Conservation (phyloP, 805 yeast genomes). For the Lachancea quebecensis region DNA sequence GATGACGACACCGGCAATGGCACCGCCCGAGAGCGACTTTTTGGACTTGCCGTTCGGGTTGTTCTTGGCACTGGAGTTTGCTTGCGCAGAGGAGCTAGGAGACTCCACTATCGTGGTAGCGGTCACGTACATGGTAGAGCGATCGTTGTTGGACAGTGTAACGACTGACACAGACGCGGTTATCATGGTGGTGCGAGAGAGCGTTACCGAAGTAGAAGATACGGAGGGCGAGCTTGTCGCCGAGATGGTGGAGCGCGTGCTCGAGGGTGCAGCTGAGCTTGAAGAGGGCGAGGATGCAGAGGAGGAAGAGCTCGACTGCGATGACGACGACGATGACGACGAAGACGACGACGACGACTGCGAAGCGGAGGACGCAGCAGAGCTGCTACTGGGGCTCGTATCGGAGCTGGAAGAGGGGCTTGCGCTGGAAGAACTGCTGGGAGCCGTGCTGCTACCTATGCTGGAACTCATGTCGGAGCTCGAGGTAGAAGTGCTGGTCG, state of each 20-base stretch:
- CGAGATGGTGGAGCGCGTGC: no score
- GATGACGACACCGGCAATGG: conserved; percentile 56
- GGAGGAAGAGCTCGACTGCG: no score
- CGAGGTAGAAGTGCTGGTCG: conserved; percentile 10
- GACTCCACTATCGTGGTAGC: conserved; percentile 21
- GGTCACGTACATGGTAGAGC: conserved; percentile 22
- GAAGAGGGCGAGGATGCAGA: no score
- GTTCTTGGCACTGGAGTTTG: conserved; percentile 9
- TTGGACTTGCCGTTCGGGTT: conserved; percentile 4
- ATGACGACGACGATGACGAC: no score
- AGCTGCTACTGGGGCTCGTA: conserved; percentile 13
- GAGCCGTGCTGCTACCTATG: no score
- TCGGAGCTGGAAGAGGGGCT: conserved; percentile 4
- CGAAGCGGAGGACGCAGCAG: conserved; percentile 8
- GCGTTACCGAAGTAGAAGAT: not conserved
- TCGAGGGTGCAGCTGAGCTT: no score
- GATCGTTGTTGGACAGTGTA: conserved; percentile 15
- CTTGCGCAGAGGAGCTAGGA: conserved; percentile 10
- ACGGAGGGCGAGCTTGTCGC: no score
- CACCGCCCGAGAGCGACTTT: conserved; percentile 34
- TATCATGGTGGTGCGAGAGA: conserved; percentile 17
- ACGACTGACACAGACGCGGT: conserved; percentile 21
- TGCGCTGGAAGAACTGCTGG: conserved; percentile 5
- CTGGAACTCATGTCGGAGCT: conserved; percentile 12
- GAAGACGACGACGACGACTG: no score